A percentile compares a stretch with the other conserved stretches of the same genome.
phyloP scores from a whole-genome alignment of 352 stramenopile genomes.

The Globisporangium echinulatum region DNA sequence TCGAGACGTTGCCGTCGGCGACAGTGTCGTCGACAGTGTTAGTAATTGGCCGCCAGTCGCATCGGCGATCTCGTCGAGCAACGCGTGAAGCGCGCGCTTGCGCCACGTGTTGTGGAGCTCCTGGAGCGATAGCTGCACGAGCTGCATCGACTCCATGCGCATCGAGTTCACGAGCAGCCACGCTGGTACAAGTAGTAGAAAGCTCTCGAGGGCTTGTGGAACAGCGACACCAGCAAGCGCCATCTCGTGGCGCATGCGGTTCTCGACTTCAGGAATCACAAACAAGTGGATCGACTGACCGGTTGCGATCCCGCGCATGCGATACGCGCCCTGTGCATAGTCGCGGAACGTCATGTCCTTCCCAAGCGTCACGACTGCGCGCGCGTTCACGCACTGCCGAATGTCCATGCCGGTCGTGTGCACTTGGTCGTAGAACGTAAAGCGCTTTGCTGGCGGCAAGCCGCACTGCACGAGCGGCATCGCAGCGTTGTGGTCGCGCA shows the following conservation, averaged over 20 bases:
- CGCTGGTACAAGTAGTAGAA: constrained; percentile 73
- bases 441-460: constrained; percentile 76
- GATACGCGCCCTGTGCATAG: constrained; percentile 89
- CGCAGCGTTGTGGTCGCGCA: constrained; percentile 93
- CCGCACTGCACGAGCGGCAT: constrained; percentile 91
- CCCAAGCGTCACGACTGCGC: constrained; percentile 86
- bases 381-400: constrained; percentile 85
- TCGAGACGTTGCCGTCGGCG: constrained; percentile 7
- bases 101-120: constrained; percentile 98
- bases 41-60: not conserved
- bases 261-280: constrained; percentile 90
- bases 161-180: constrained; percentile 99
- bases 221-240: constrained; percentile 30
- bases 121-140: constrained; percentile 95
- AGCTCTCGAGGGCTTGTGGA: constrained; percentile 34
- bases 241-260: constrained; percentile 80
- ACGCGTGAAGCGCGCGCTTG: constrained; percentile 90
- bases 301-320: constrained; percentile 88
- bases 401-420: constrained; percentile 93
- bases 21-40: not conserved
- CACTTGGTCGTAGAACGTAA: constrained; percentile 93
- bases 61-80: constrained; percentile 73
- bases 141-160: constrained; percentile 99
- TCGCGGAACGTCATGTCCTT: constrained; percentile 97
- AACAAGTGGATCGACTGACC: constrained; percentile 91